phyloP scores from a whole-genome alignment of 192 early-diverging fungal genomes.

The Podila minutissima region DNA sequence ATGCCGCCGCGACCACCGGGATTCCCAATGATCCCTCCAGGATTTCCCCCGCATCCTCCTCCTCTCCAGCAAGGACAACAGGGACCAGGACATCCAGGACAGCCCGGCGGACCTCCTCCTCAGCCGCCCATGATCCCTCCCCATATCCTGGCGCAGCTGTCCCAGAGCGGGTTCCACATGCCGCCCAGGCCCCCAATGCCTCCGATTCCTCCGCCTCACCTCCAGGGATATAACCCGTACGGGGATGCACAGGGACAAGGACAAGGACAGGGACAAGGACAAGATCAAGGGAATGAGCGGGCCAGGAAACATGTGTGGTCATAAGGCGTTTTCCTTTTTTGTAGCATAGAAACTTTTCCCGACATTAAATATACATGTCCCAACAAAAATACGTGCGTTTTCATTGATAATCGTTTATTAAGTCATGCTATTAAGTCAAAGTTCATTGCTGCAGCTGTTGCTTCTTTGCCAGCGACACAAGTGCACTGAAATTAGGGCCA shows the following conservation, averaged over 20 bases:
- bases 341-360: too few species aligned
- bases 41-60: not conserved
- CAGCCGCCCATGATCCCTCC: not conserved
- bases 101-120: not conserved
- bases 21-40: not conserved
- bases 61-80: too few species aligned
- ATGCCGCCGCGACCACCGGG: not conserved
- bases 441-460: conserved; percentile 15
- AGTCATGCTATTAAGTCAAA: not conserved
- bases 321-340: too few species aligned
- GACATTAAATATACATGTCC: too few species aligned
- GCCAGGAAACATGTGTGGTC: too few species aligned
- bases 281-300: too few species aligned
- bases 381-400: too few species aligned
- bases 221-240: too few species aligned
- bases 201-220: too few species aligned
- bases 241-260: too few species aligned
- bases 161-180: not conserved
- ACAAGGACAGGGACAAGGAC: not conserved
- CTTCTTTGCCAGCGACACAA: conserved; percentile 39
- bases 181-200: conserved; percentile 16
- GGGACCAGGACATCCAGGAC: not conserved
- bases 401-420: not conserved
- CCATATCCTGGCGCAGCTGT: not conserved
- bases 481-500: conserved; percentile 32